phyloP scores from a whole-genome alignment of 208 protist species.

The Crithidia bombi region DNA sequence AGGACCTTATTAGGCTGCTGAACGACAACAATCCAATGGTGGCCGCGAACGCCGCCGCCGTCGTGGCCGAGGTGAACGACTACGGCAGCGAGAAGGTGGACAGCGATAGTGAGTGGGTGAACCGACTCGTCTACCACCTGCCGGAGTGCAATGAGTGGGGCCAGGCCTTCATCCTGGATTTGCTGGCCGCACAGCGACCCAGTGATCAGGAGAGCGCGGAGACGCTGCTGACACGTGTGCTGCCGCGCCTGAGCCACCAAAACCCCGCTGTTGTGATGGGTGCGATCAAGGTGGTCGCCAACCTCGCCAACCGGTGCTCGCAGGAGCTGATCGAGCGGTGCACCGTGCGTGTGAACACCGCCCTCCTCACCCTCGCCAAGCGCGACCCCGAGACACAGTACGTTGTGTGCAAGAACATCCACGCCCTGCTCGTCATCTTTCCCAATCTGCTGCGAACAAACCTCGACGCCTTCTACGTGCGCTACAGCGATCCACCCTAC shows the following conservation, averaged over 20 bases:
- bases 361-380: constrained; percentile 89
- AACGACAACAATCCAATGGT: constrained; percentile 97
- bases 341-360: constrained; percentile 94
- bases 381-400: constrained; percentile 97
- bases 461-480: constrained; percentile 98
- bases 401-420: constrained; percentile 98
- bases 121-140: constrained; percentile 95
- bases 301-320: constrained; percentile 63
- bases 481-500: constrained; percentile 99
- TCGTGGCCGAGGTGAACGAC: constrained; percentile 94
- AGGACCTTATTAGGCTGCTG: constrained; percentile 92
- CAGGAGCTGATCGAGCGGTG: constrained; percentile 61
- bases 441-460: constrained; percentile 92
- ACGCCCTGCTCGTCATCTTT: constrained; percentile 97
- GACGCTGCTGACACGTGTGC: constrained; percentile 94
- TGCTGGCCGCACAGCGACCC: constrained; percentile 87
- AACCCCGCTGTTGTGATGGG: constrained; percentile 99
- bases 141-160: constrained; percentile 99
- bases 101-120: constrained; percentile 85
- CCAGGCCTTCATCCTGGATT: constrained; percentile 98
- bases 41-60: constrained; percentile 97
- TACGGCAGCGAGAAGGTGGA: constrained; percentile 50
- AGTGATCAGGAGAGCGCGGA: constrained; percentile 71
- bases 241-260: constrained; percentile 96
- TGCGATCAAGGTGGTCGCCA: constrained; percentile 95